Conservation (phyloP, 2,329 filamentous ascomycete species). For the Pseudogymnoascus destructans region DNA sequence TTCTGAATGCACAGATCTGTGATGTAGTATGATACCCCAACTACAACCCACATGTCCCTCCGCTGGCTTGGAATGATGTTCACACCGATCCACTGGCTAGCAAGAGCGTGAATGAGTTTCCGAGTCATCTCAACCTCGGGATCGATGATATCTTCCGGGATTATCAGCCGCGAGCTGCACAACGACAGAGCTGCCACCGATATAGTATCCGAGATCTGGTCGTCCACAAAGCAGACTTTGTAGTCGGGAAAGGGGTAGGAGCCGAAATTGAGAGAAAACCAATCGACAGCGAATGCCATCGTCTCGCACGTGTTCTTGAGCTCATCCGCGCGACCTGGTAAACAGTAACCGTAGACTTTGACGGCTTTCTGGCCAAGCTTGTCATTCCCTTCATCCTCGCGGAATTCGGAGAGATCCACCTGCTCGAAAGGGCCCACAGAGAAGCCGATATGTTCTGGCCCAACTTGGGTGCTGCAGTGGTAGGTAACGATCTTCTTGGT, state of each 20-base stretch:
- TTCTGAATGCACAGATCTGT: conserved; percentile 84
- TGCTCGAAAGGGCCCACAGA: conserved; percentile 91
- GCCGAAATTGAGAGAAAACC: conserved; percentile 76
- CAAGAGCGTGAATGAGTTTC: conserved; percentile 67
- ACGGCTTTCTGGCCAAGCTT: conserved; percentile 79
- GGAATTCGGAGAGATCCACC: conserved; percentile 76
- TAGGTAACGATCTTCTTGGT: conserved; percentile 84
- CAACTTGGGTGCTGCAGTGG: conserved; percentile 57
- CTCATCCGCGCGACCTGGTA: conserved; percentile 70
- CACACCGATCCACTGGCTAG: conserved; percentile 88
- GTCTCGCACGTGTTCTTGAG: conserved; percentile 78
- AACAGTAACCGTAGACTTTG: conserved; percentile 80
- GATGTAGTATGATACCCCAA: conserved; percentile 89
- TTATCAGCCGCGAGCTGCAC: conserved; percentile 75
- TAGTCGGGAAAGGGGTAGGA: conserved; percentile 86
- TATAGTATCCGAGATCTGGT: conserved; percentile 61
- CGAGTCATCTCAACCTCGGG: conserved; percentile 70
- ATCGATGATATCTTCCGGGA: conserved; percentile 74
- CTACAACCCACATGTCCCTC: conserved; percentile 74
- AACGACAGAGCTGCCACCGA: conserved; percentile 75
- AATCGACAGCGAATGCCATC: conserved; percentile 77
- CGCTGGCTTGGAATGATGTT: conserved; percentile 76
- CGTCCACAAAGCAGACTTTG: conserved; percentile 89
- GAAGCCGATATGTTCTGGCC: conserved; percentile 84
- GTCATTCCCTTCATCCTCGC: conserved; percentile 83